Percentiles rank a stretch among this genome's conserved stretches.
These are phyloP conservation scores for Crepidotus variabilis DNA, from an alignment of 768 basidiomycete species.

Conservation along the genomic window DNA sequence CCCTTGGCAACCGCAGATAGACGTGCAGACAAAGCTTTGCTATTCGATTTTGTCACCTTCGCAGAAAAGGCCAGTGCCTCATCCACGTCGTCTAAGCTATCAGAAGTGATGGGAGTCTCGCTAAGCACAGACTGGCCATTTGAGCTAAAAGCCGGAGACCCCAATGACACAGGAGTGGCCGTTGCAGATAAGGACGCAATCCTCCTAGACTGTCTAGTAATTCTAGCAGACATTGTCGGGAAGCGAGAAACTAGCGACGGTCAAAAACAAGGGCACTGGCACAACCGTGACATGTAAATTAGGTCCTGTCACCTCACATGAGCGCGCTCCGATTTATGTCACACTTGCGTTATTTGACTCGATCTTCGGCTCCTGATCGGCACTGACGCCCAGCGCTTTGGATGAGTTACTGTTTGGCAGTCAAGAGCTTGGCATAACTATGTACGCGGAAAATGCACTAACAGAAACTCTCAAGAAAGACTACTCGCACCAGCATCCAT, in stretches of 20 bases:
- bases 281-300: slow-evolving; percentile 27
- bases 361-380: no score
- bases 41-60: slow-evolving; percentile 16
- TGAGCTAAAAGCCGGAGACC: slow-evolving; percentile 50
- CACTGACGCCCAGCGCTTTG: no score
- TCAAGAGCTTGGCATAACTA: no score
- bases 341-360: not conserved
- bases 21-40: not conserved
- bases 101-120: slow-evolving; percentile 34
- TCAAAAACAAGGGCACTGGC: slow-evolving; percentile 20
- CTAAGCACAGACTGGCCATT: slow-evolving; percentile 36
- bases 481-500: no score
- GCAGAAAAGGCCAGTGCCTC: not conserved
- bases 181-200: slow-evolving; percentile 24
- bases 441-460: no score
- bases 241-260: slow-evolving; percentile 6
- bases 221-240: slow-evolving; percentile 24
- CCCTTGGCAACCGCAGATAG: slow-evolving; percentile 8
- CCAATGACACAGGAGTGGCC: slow-evolving; percentile 37
- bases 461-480: no score
- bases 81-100: slow-evolving; percentile 26
- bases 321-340: slow-evolving; percentile 16
- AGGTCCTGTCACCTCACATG: slow-evolving; percentile 25
- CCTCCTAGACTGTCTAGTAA: slow-evolving; percentile 30
- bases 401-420: no score